Base-by-base conservation (phyloP, 805 yeast genomes). In the Candida patagonica region DNA sequence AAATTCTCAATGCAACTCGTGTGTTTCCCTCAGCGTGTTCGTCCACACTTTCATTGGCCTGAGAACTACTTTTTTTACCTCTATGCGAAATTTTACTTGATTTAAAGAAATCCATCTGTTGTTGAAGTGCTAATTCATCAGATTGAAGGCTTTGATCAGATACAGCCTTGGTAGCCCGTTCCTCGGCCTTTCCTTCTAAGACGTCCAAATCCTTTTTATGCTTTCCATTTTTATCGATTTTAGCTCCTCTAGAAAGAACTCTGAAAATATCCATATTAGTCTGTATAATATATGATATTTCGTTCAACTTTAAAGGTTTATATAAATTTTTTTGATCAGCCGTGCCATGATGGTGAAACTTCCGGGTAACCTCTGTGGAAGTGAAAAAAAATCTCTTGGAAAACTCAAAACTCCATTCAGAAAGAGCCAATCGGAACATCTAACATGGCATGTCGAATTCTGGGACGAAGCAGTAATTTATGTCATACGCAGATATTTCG, bases 171-270 rank as follows among this genome's bases (percentile, higher is more conserved):
- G 13, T 29, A 20, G 31, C 16, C 3, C 17, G 15, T 13, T 24
- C 29, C 6, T 22, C 29, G 17, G 19, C 22, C 13, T 26, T 35
- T 17, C 31, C 31, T 3, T 16, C 38, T 47, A 61, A 44, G 27
- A 50, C 34, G 21, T 47, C 41, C 16, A 58, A 48, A 40, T 52
- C 62, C 41, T 62, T 31, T 42, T 60, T 34, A 57, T 63, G 65
- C 23, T 60, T 62, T 44, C 71, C 75, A 19, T 72, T 63, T 57
- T 77, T 76, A 55, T 77, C 78, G 38, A 89, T 65, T 9, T 78
- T 70, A 0, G 96, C 95, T 17, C 97, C 97, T 54, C 96, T 68
- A 0, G 87, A 68, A 26, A 89, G 70, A 2, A 92, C 78, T 52
- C 84, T 70, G 59, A 89, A 92, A 44, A 89, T 80, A 65, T 89